Conservation (phyloP, 805 yeast species). For the Starmerella geochares region DNA sequence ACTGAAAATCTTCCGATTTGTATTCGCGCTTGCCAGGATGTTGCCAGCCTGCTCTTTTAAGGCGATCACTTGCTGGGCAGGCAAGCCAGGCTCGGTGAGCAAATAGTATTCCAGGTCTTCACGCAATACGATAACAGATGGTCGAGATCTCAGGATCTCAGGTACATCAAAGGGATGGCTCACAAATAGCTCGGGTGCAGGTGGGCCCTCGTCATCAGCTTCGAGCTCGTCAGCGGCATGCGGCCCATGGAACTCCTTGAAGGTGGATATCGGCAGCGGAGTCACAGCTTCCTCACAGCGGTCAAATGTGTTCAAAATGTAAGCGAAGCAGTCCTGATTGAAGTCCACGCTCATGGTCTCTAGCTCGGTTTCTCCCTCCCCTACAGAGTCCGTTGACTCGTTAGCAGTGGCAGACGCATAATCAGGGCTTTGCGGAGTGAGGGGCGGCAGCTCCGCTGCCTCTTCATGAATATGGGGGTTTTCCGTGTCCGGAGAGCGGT, state of each 20-base stretch:
- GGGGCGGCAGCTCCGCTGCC: constrained; percentile 10
- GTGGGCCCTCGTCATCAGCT: constrained; percentile 14
- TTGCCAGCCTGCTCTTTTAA: constrained; percentile 69
- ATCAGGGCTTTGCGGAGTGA: constrained; percentile 5
- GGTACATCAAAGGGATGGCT: constrained; percentile 27
- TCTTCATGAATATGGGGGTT: constrained; percentile 6
- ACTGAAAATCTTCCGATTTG: constrained; percentile 44
- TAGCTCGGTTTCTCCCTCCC: constrained; percentile 2
- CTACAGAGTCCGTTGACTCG: constrained; percentile 1
- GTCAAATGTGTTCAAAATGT: constrained; percentile 69
- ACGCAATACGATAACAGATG: constrained; percentile 80
- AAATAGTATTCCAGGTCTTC: constrained; percentile 93
- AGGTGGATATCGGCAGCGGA: constrained; percentile 16
- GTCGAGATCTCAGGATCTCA: constrained; percentile 63
- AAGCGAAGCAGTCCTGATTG: constrained; percentile 75
- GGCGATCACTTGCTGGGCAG: constrained; percentile 45
- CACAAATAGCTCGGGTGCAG: constrained; percentile 14
- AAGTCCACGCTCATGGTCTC: constrained; percentile 50
- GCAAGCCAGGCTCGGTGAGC: constrained; percentile 52
- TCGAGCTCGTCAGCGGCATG: constrained; percentile 12
- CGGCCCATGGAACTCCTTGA: constrained; percentile 13
- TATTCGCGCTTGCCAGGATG: constrained; percentile 43
- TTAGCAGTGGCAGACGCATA: constrained; percentile 4
- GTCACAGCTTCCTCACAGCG: constrained; percentile 43
- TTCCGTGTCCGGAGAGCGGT: background rate